phyloP scores from a whole-genome alignment of 768 basidiomycete species.

The Peribolospora baueri region DNA sequence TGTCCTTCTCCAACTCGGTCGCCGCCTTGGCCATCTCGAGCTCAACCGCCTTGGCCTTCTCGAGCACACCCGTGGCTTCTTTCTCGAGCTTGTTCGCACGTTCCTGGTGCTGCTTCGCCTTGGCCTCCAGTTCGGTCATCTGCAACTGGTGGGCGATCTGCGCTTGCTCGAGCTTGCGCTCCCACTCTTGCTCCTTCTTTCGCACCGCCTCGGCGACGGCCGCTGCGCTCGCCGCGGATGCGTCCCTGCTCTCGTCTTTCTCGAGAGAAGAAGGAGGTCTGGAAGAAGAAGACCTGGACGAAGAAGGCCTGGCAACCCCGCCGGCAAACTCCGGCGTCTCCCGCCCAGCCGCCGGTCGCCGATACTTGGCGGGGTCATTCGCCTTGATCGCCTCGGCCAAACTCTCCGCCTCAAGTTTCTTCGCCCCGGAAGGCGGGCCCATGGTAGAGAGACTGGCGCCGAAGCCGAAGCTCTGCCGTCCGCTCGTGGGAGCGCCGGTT shows the following conservation, averaged over 20 bases:
- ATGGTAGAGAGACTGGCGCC: neutral
- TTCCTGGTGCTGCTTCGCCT: conserved; percentile 6
- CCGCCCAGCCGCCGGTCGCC: too few species aligned
- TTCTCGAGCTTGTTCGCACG: neutral
- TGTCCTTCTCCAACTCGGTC: conserved; percentile 3
- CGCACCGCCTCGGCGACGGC: neutral
- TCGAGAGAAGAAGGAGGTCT: too few species aligned
- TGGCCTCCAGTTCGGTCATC: conserved; percentile 12
- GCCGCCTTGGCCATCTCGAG: neutral
- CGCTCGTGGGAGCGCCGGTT: neutral
- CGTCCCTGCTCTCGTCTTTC: too few species aligned
- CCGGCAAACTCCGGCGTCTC: too few species aligned
- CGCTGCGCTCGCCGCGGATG: too few species aligned
- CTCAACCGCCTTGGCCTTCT: neutral
- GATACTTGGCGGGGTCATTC: conserved; percentile 4
- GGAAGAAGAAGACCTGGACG: too few species aligned
- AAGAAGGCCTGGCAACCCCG: too few species aligned
- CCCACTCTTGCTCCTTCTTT: neutral
- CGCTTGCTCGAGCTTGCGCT: neutral
- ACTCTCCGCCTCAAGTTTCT: neutral
- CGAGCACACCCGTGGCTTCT: neutral
- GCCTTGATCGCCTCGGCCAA: conserved; percentile 3
- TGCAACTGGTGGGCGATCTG: neutral
- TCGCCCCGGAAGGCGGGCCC: neutral
- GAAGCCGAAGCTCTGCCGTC: too few species aligned